phyloP scores from a whole-genome alignment of 2,329 filamentous ascomycete species.

The Sporothrix variecibatus region DNA sequence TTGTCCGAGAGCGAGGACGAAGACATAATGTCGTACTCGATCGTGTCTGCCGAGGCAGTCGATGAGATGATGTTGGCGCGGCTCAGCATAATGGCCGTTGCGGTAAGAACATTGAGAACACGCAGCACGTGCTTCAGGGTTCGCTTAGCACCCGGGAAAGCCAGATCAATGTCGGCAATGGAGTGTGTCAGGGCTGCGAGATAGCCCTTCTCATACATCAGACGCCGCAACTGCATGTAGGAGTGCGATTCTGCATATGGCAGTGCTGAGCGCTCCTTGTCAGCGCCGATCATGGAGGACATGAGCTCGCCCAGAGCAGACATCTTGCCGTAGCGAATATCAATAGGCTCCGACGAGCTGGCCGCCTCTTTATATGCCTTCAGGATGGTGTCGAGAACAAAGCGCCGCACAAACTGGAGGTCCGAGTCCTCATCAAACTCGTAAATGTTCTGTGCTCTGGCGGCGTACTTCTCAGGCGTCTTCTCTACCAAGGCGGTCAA shows the following conservation, averaged over 20 bases:
- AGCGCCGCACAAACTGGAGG: conserved; percentile 88
- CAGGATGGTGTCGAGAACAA: conserved; percentile 89
- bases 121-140: conserved; percentile 95
- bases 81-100: conserved; percentile 83
- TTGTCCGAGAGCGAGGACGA: conserved; percentile 85
- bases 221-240: conserved; percentile 80
- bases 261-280: conserved; percentile 66
- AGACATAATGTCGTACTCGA: conserved; percentile 85
- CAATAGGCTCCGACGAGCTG: conserved; percentile 74
- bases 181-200: conserved; percentile 85
- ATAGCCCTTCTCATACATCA: conserved; percentile 99
- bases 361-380: conserved; percentile 90
- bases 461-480: conserved; percentile 73
- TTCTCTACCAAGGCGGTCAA: conserved; percentile 85
- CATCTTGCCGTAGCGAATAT: conserved; percentile 84
- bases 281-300: conserved; percentile 84
- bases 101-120: conserved; percentile 82
- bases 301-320: conserved; percentile 88
- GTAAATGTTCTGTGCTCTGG: conserved; percentile 58
- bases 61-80: conserved; percentile 68
- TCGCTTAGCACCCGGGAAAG: conserved; percentile 88
- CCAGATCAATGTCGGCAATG: conserved; percentile 92
- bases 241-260: conserved; percentile 52
- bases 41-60: conserved; percentile 65
- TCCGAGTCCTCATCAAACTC: conserved; percentile 78